These are phyloP conservation scores for Ogataea trehalophila DNA, from an alignment of 805 yeast species.

Conservation along the genomic window DNA sequence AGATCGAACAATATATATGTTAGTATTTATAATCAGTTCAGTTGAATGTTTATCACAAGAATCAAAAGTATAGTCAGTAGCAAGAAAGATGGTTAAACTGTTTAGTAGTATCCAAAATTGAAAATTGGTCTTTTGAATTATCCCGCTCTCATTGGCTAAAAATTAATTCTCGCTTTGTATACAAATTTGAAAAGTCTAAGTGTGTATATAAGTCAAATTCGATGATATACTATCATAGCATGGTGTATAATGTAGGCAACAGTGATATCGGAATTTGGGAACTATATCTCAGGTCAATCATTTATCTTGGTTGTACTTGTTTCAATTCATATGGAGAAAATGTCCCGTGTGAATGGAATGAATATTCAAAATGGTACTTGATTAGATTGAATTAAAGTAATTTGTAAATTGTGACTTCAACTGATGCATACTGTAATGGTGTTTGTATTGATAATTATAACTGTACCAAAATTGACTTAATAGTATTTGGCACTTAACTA, in stretches of 20 bases:
- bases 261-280: no score
- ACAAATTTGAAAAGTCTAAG: not conserved
- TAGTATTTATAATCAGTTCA: not conserved
- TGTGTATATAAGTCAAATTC: not conserved
- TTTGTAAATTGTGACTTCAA: no score
- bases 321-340: no score
- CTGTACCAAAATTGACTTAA: not conserved
- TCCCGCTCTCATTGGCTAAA: slow-evolving; percentile 12
- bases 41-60: not conserved
- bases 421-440: no score
- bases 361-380: not conserved
- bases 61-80: not conserved
- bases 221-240: no score
- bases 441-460: not conserved
- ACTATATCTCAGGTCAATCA: no score
- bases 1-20: not conserved
- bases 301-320: no score
- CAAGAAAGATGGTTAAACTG: not conserved
- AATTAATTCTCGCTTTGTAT: not conserved
- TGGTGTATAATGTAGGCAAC: no score
- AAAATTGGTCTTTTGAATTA: slow-evolving; percentile 5
- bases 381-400: not conserved
- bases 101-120: not conserved
- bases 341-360: not conserved
- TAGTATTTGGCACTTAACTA: not conserved